phyloP scores from a whole-genome alignment of 2,329 filamentous ascomycete genomes.

The Orbilia blumenaviensis region DNA sequence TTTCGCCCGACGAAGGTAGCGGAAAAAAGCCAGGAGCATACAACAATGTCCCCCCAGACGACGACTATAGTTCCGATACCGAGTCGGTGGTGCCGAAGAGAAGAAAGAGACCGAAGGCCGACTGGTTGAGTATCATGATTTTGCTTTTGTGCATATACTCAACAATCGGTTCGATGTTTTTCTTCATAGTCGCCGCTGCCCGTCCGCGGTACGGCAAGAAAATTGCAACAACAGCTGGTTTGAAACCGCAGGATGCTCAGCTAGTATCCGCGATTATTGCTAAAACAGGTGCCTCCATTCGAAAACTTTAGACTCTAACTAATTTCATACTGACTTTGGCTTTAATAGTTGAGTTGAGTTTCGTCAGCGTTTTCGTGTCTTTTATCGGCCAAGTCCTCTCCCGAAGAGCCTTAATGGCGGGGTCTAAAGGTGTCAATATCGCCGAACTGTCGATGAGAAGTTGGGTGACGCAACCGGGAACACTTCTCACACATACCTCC shows the following conservation, averaged over 20 bases:
- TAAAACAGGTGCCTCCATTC: constrained; percentile 49
- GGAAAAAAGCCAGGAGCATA: constrained; percentile 4
- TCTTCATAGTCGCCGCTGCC: constrained; percentile 34
- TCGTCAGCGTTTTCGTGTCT: constrained; percentile 79
- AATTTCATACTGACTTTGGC: background rate
- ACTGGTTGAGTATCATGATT: constrained; percentile 44
- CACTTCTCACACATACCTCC: constrained; percentile 74
- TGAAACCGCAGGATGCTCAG: constrained; percentile 44
- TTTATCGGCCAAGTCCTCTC: constrained; percentile 79
- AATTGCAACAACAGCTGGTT: constrained; percentile 25
- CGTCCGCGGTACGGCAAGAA: constrained; percentile 31
- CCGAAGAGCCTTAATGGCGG: constrained; percentile 71
- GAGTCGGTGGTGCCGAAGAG: background rate
- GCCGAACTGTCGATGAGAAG: constrained; percentile 80
- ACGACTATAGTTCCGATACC: constrained; percentile 27
- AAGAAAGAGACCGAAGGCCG: constrained; percentile 4
- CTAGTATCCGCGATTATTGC: constrained; percentile 43
- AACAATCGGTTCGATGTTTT: constrained; percentile 41
- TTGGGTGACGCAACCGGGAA: constrained; percentile 76
- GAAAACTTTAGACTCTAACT: background rate
- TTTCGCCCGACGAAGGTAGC: constrained; percentile 14
- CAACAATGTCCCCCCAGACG: constrained; percentile 10
- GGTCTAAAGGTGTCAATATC: constrained; percentile 73
- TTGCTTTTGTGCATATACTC: constrained; percentile 41
- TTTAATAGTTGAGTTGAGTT: constrained; percentile 71